Base-by-base conservation (phyloP, 225 moss, liverwort and hornwort genomes). In the Pseudoscleropodium purum region DNA sequence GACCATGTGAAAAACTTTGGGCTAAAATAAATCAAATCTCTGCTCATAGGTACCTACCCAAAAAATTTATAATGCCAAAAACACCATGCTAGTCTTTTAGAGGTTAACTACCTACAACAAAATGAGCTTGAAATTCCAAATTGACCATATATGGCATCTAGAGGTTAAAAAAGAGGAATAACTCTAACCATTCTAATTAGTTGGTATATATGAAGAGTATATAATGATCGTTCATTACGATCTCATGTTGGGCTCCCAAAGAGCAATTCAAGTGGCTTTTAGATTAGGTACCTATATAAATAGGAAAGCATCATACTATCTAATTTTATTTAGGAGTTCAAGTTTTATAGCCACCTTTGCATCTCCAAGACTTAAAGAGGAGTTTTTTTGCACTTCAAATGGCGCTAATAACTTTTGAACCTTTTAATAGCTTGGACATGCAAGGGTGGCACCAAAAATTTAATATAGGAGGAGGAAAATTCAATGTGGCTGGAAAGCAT, bases 191-290 rank as follows among this genome's bases (percentile, higher is more conserved):
- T 20, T 75, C 4, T 20, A 20, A 33, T 5, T 75, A 33, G 20
- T 12, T 33, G 19, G 11, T 0, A 0, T 49, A 18, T 2, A 49
- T 20, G 7, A 75, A 49, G 19, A 49, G 4, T 75, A n/a, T n/a
- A n/a, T n/a, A n/a, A n/a, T n/a, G n/a, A n/a, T 5, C 18, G 1
- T 31, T 47, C 11, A 7, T 31, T 47, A 31, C 7, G 18, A 2
- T 29, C 2, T 9, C 0, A 27, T 1, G 0, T 47, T 47, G 6
- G 31, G 18, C 31, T 47, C 0, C 1, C 0, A 49, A 75, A 43
- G 45, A 10, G 0, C 3, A 47, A 1, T 47, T 0, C 0, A 1
- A 18, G 12, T 31, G 3, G 4, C 13, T 20, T 2, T 12, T 75
- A 20, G 12, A 33, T 33, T 76, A 33, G 2, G 0, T 33, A 33